Conservation (phyloP, 768 basidiomycete species). For the Holtermannia corniformis region DNA sequence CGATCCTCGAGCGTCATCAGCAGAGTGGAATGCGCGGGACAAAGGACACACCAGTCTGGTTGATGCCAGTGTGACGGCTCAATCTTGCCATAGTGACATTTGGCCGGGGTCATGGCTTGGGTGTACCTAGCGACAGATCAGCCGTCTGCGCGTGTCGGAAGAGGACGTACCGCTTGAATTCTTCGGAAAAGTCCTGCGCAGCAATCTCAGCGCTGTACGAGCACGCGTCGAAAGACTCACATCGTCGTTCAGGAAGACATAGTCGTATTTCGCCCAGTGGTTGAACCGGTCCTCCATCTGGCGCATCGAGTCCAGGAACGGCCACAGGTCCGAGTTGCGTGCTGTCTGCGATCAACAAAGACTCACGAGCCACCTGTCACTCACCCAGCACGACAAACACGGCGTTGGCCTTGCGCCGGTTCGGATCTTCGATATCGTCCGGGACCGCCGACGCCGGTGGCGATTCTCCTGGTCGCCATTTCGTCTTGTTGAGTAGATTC, state of each 20-base stretch:
- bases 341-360: slow-evolving; percentile 10
- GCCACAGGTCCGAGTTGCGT: slow-evolving; percentile 37
- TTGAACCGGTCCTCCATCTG: slow-evolving; percentile 86
- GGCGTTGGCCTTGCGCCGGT: slow-evolving; percentile 58
- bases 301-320: slow-evolving; percentile 57
- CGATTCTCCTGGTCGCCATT: slow-evolving; percentile 3
- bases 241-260: slow-evolving; percentile 74
- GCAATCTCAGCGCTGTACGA: neutral
- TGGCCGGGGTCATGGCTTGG: slow-evolving; percentile 52
- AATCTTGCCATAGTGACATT: slow-evolving; percentile 56
- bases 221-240: slow-evolving; percentile 6
- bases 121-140: slow-evolving; percentile 36
- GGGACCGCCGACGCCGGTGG: slow-evolving; percentile 21
- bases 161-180: slow-evolving; percentile 23
- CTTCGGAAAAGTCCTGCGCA: slow-evolving; percentile 28
- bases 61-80: slow-evolving; percentile 61
- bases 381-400: slow-evolving; percentile 64
- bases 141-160: neutral
- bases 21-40: neutral
- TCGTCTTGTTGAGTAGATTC: slow-evolving; percentile 8
- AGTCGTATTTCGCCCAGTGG: slow-evolving; percentile 63
- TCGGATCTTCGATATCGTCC: slow-evolving; percentile 11
- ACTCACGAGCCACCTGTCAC: neutral
- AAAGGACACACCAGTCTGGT: slow-evolving; percentile 48
- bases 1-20: slow-evolving; percentile 46